Evolutionary conservation across 2,329 filamentous ascomycete genomes (phyloP), one percentile per base, ranked within the genome.

Genomic region (Fusarium siculi): DNA sequence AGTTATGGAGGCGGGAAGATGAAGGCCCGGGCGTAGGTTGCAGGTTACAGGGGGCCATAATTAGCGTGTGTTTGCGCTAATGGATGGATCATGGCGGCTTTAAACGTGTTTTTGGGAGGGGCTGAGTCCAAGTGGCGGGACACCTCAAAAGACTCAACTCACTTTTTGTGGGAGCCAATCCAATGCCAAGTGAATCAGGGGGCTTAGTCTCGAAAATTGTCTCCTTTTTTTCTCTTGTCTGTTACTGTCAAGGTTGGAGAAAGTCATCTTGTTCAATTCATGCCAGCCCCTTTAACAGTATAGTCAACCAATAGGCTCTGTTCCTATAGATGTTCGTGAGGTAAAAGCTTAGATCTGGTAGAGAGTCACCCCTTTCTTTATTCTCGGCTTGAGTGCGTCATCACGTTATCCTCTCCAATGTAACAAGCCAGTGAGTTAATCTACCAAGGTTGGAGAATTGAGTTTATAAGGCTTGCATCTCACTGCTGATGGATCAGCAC

Each of bases 171-270:
- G 46, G 44, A 67, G 50, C n/a, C 46, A 64, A 62, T 56, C 19
- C 16, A 37, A 37, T 47, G 67, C 66, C 66, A 70, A 70, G 67
- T 66, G 47, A 70, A 70, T 66, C 52, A 70, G 66, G 67, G 66
- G 67, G 43, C 44, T 52, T 57, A 19, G 39, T 25, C 50, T 54
- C 5, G 19, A 40, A 28, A 53, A 53, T 47, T 53, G 36, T 47
- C 58, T 64, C 66, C 56, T 63, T 63, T 59, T 68, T 55, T 4
- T 21, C 28, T 36, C 30, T 52, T 28, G 60, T 50, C 34, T 21
- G 36, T 16, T 37, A 61, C 58, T 68, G 64, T 36, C 15, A 36
- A 42, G n/a, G 40, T 28, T 44, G 19, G 52, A 37, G 25, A 32
- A 49, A 21, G 30, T 43, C 19, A 25, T 55, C 23, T 53, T 42